Evolutionary conservation across 1,284 basidiomycete genomes (phyloP), one percentile per base, ranked within the genome.

Genomic region (Psilocybe mexicana): DNA sequence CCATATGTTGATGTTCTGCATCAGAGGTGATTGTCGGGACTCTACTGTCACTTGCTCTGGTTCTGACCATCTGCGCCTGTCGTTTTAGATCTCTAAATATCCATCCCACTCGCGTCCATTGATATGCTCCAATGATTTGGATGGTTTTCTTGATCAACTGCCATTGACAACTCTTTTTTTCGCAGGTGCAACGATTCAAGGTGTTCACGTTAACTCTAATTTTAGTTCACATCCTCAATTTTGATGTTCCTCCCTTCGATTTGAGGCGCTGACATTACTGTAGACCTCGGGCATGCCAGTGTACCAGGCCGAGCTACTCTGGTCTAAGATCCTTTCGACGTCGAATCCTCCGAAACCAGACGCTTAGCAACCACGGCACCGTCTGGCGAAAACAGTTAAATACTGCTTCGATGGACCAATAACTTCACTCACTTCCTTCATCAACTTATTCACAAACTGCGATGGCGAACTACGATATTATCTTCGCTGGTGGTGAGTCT

Each of bases 401-500:
- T 51, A 53, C 45, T 46, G 4, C 5, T 11, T n/a, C 7, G 11
- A n/a, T 6, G 44, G n/a, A n/a, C 28, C 14, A 35, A 23, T 36
- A 35, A n/a, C 18, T 44, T 23, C 23, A 42, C 18, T n/a, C 11
- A 33, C 43, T 5, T 23, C 26, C 4, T 25, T 28, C 14, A 5
- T 38, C 42, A 42, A n/a, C 18, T 26, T 46, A 43, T 24, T 43
- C 18, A n/a, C 11, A 62, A 60, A 59, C 18, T 50, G 2, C 45
- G 51, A 43, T 47, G 46, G 45, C 55, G 23, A 57, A 54, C 6
- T 80, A 74, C 65, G 80, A 81, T 60, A 75, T 82, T 35, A 74
- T 81, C 54, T 76, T 82, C 59, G 80, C 77, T 28, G 81, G 80
- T 59, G 80, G 80, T 76, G 47, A 12, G 59, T 51, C 46, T n/a